phyloP scores from a whole-genome alignment of 345 rosid species.

The Gynandropsis gynandra region DNA sequence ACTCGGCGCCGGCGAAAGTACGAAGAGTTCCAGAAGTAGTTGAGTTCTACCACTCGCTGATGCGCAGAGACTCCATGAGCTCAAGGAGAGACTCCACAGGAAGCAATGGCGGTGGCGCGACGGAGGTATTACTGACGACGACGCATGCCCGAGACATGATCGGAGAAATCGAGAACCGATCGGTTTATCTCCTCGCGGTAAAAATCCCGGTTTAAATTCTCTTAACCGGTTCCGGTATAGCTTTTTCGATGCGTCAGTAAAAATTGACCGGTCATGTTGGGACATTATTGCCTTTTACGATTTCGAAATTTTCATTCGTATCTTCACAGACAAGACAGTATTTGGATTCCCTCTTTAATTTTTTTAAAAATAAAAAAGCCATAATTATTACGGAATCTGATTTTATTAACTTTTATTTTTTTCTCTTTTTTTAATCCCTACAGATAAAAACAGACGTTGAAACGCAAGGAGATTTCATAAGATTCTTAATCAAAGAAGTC shows the following conservation, averaged over 20 bases:
- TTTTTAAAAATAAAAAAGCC: neutral
- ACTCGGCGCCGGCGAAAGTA: conserved; percentile 51
- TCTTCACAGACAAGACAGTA: too few relatives aligned
- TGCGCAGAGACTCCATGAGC: conserved; percentile 78
- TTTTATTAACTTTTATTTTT: too few relatives aligned
- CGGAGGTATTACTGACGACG: conserved; percentile 41
- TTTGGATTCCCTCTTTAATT: neutral
- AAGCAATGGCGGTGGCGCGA: conserved; percentile 23
- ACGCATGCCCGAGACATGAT: conserved; percentile 92
- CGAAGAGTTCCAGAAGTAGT: conserved; percentile 90
- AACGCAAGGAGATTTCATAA: conserved; percentile 89
- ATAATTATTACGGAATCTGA: too few relatives aligned
- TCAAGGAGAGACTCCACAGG: conserved; percentile 61
- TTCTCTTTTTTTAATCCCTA: neutral
- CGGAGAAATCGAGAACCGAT: conserved; percentile 97
- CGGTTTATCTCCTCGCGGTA: conserved; percentile 84
- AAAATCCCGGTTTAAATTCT: conserved; percentile 7
- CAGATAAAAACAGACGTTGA: conserved; percentile 98
- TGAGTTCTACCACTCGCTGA: conserved; percentile 93
- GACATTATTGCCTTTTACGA: too few relatives aligned
- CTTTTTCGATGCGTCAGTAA: conserved; percentile 1
- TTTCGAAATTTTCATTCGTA: too few relatives aligned
- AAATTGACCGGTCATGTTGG: conserved; percentile 22
- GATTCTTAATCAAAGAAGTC: conserved; percentile 82
- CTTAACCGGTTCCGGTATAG: neutral